Conservation (phyloP, 805 yeast species). For the Lachancea meyersii region DNA sequence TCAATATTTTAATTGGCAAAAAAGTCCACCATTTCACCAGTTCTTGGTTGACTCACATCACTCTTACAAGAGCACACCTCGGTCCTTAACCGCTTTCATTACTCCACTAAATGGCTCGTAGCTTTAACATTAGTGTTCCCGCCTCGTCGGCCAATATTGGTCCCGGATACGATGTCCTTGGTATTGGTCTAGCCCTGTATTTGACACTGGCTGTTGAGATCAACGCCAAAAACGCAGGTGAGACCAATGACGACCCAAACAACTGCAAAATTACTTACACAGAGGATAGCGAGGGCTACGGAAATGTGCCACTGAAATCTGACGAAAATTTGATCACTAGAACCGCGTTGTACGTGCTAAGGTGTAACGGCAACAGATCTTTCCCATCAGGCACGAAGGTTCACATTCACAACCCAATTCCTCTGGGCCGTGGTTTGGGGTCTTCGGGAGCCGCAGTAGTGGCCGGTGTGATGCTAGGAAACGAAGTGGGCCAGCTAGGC, state of each 20-base stretch:
- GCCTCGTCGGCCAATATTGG: slow-evolving; percentile 98
- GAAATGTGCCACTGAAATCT: slow-evolving; percentile 67
- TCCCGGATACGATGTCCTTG: slow-evolving; percentile 96
- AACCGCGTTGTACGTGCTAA: slow-evolving; percentile 84
- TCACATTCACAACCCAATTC: slow-evolving; percentile 84
- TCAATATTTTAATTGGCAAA: no score
- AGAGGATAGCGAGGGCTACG: slow-evolving; percentile 69
- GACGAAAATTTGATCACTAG: slow-evolving; percentile 83
- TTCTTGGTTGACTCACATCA: no score
- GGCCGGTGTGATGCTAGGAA: slow-evolving; percentile 89
- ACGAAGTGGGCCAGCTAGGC: slow-evolving; percentile 69
- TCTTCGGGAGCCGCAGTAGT: slow-evolving; percentile 98
- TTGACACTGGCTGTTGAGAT: slow-evolving; percentile 63
- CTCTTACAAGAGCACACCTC: no score
- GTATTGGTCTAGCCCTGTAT: slow-evolving; percentile 76
- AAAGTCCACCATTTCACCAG: no score
- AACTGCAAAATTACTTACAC: slow-evolving; percentile 67
- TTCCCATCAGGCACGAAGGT: slow-evolving; percentile 84
- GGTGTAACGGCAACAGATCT: slow-evolving; percentile 66
- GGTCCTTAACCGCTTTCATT: background rate
- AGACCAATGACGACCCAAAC: slow-evolving; percentile 53
- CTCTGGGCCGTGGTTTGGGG: slow-evolving; percentile 94
- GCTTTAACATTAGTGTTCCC: slow-evolving; percentile 69
- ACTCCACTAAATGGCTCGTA: slow-evolving; percentile 35
- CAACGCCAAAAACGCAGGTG: slow-evolving; percentile 43